phyloP scores from a whole-genome alignment of 192 early-diverging fungal genomes.

The Podila epicladia region DNA sequence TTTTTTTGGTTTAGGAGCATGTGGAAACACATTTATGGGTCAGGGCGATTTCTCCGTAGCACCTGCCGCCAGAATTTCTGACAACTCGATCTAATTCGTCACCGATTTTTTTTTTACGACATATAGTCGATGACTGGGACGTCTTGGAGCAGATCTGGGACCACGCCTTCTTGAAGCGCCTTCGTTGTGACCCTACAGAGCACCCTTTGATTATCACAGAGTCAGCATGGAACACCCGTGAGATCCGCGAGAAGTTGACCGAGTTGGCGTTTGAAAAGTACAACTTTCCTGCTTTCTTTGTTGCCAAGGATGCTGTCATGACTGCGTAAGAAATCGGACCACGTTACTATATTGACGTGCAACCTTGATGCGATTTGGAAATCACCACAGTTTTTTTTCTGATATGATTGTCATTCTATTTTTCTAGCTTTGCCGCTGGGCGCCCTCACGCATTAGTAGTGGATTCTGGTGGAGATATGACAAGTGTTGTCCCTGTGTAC shows the following conservation, averaged over 20 bases:
- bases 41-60: too few relatives aligned
- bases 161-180: constrained; percentile 75
- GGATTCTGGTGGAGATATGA: constrained; percentile 89
- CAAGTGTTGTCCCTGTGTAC: constrained; percentile 94
- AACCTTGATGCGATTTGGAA: not conserved
- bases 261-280: constrained; percentile 98
- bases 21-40: too few relatives aligned
- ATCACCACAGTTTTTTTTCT: too few relatives aligned
- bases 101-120: constrained; percentile 1
- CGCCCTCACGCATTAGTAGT: constrained; percentile 88
- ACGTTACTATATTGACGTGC: not conserved
- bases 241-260: constrained; percentile 84
- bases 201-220: constrained; percentile 95
- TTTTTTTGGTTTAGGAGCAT: too few relatives aligned
- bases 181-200: constrained; percentile 80
- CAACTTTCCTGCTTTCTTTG: constrained; percentile 91
- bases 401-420: not conserved
- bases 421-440: constrained; percentile 86
- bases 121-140: constrained; percentile 93
- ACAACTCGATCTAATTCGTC: not conserved
- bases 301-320: constrained; percentile 92
- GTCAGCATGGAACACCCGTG: constrained; percentile 90
- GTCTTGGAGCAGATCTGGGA: constrained; percentile 92
- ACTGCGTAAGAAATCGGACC: constrained; percentile 71
- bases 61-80: not conserved